Base-by-base conservation (phyloP, 352 stramenopile species). In the Phytophthora foliorum region DNA sequence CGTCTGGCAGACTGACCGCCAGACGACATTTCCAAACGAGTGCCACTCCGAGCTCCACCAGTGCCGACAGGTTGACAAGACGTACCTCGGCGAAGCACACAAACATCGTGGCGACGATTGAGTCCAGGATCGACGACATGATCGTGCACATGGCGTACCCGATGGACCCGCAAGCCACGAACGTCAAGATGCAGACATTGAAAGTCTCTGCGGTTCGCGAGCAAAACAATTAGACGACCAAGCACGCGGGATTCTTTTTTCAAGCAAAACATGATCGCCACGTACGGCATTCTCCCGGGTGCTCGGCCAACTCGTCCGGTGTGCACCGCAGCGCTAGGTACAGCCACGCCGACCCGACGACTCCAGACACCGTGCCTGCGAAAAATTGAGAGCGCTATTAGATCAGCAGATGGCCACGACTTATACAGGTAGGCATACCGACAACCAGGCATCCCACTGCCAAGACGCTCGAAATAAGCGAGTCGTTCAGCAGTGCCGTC, bases 141-240 rank as follows among this genome's bases (percentile, higher is more conserved):
- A 94, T 90, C 39, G 83, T 80, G 58, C 86, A 96, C 86, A 96
- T 95, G 44, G 87, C 84, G 61, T 94, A 96, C 24, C 87, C 87
- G 55, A 95, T 89, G 22, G 81, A 84, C 21, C 75, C 69, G 51
- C 86, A 94, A 2, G 85, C 74, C 41, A 89, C 74, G 54, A 96
- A 96, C 9, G 86, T 91, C 52, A 93, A 54, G 14, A 95, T 32
- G 27, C 93, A 77, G 42, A 96, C 84, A 59, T 92, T 94, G 65
- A 94, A 96, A 62, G 88, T 94, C 52, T 93, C 88, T 96, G 69
- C 22, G 8, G 9, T 44, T 14, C 57, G 48, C 14, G 61, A 19
- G 24, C 49, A 34, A 46, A 70, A 44, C 50, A 32, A 22, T 11
- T 44, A 63, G 13, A 22, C 13, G 34, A 34, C 6, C 16, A 46